Percentiles rank a stretch among this genome's conserved stretches.
phyloP scores from a whole-genome alignment of 2,329 filamentous ascomycete species.

The Phialophora chinensis region DNA sequence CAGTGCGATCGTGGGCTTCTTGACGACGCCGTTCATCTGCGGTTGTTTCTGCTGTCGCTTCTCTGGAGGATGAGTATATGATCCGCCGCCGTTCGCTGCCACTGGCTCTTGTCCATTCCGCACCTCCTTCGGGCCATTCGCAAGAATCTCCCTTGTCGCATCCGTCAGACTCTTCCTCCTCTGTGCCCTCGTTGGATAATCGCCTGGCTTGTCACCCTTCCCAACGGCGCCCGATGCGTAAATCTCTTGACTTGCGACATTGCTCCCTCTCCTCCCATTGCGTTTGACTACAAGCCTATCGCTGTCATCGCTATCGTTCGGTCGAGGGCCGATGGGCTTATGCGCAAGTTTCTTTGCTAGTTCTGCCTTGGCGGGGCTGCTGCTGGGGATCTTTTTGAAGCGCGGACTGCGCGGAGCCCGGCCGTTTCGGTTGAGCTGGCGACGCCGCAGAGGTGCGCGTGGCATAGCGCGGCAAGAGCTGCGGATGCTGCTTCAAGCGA shows the following conservation, averaged over 20 bases:
- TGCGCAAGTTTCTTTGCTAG: conserved; percentile 35
- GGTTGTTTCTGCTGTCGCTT: background rate
- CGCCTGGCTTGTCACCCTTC: conserved; percentile 36
- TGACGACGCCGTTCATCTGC: conserved; percentile 14
- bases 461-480: conserved; percentile 30
- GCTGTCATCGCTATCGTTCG: conserved; percentile 39
- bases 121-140: conserved; percentile 19
- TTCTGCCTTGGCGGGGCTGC: conserved; percentile 28
- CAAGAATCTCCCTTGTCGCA: conserved; percentile 32
- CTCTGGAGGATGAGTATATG: conserved; percentile 2
- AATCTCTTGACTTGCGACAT: conserved; percentile 34
- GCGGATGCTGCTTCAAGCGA: background rate
- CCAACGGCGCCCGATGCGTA: conserved; percentile 39
- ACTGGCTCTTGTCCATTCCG: conserved; percentile 8
- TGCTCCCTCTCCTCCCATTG: conserved; percentile 31
- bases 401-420: conserved; percentile 15
- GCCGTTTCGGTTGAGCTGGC: conserved; percentile 30
- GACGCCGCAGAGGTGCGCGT: conserved; percentile 34
- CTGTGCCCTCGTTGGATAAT: conserved; percentile 35
- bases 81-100: background rate
- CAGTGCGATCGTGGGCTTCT: conserved; percentile 8
- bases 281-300: conserved; percentile 39
- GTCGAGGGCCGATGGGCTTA: conserved; percentile 35
- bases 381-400: conserved; percentile 25
- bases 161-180: conserved; percentile 33